phyloP scores from a whole-genome alignment of 371 early-diverging fungal species.

The Neoconidiobolus thromboides region DNA sequence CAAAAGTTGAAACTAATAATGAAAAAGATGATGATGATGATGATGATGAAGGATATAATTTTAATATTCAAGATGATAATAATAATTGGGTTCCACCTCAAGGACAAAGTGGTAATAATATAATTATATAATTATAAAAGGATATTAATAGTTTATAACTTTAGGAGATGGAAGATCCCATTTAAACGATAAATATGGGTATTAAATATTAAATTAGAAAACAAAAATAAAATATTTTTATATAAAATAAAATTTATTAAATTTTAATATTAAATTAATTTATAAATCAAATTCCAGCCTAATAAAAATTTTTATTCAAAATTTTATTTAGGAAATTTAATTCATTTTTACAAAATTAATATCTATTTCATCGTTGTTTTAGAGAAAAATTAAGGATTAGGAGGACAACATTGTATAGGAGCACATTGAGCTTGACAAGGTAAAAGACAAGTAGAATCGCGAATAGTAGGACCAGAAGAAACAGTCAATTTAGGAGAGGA shows the following conservation, averaged over 20 bases:
- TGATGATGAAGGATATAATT: neutral
- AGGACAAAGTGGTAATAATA: conserved; percentile 1
- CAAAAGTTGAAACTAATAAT: neutral
- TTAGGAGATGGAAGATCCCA: conserved; percentile 5
- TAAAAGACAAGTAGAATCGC: neutral
- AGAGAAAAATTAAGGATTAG: neutral
- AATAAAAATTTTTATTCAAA: too few species aligned
- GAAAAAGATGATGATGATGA: neutral
- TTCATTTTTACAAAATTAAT: too few species aligned
- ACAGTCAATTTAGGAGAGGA: neutral
- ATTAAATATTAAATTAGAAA: neutral
- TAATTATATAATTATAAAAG: neutral
- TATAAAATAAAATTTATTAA: too few species aligned
- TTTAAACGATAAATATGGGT: conserved; percentile 1
- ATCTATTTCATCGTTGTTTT: too few species aligned
- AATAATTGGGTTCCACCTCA: conserved; percentile 2
- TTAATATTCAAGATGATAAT: neutral
- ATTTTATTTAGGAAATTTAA: too few species aligned
- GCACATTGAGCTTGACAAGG: conserved; percentile 5
- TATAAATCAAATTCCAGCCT: too few species aligned
- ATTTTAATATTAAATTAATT: too few species aligned
- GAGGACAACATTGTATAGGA: conserved; percentile 4
- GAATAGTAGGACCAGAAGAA: neutral
- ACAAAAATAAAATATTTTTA: too few species aligned
- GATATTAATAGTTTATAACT: neutral